A percentile compares a stretch with the other conserved stretches of the same genome.
These are phyloP conservation scores for Syzygium aqueum DNA, from an alignment of 345 rosid genomes.

Conservation along the genomic window DNA sequence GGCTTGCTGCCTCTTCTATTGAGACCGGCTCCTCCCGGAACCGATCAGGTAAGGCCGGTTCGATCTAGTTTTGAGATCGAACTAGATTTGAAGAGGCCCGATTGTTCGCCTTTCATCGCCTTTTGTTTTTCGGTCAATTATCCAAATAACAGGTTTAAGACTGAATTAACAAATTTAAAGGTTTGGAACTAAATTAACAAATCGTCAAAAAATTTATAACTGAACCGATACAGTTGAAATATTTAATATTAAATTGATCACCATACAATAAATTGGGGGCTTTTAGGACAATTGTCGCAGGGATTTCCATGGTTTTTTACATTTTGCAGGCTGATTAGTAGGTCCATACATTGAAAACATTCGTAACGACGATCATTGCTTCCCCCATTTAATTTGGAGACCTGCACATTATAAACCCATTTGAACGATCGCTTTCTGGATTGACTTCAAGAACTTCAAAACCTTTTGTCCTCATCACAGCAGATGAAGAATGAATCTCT, in stretches of 20 bases:
- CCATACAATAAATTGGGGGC: too few species aligned
- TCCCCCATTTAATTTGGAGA: background rate
- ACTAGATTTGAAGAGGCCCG: fast-evolving
- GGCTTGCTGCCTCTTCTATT: background rate
- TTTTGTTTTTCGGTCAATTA: fast-evolving
- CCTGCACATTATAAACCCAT: background rate
- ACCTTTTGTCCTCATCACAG: background rate
- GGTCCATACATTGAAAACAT: background rate
- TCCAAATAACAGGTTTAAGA: too few species aligned
- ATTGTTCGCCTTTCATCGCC: fast-evolving
- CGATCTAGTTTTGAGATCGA: background rate
- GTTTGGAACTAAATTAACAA: too few species aligned
- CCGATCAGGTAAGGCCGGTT: background rate
- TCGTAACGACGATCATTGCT: background rate
- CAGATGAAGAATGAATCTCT: background rate
- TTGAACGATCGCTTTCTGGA: background rate
- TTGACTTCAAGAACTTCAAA: background rate
- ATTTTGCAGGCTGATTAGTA: background rate
- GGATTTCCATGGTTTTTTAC: background rate
- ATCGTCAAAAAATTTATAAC: too few species aligned
- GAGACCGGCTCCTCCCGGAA: fast-evolving
- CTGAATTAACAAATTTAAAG: background rate
- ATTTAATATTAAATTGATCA: too few species aligned
- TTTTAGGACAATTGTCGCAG: too few species aligned
- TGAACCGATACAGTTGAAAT: too few species aligned